phyloP scores from a whole-genome alignment of 208 protist species.

The Porcisia hertigi region DNA sequence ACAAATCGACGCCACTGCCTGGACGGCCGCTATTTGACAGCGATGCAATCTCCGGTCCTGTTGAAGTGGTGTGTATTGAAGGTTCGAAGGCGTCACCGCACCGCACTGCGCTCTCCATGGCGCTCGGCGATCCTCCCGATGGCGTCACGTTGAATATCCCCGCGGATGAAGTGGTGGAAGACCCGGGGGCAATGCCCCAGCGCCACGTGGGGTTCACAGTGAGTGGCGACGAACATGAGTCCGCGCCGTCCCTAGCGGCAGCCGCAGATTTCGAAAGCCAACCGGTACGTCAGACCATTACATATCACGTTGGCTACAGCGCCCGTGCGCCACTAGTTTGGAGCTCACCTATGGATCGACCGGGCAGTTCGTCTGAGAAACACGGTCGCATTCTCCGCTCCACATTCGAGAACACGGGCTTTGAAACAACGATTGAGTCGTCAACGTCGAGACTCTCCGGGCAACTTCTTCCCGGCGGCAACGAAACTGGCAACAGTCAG shows the following conservation, averaged over 20 bases:
- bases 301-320: slow-evolving; percentile 13
- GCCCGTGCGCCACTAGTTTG: slow-evolving; percentile 14
- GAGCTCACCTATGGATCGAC: neutral
- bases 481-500: slow-evolving; percentile 10
- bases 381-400: neutral
- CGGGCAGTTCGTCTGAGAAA: neutral
- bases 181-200: neutral
- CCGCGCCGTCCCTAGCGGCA: neutral
- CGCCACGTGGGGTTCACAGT: slow-evolving; percentile 10
- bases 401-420: neutral
- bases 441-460: neutral
- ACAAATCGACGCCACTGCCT: neutral
- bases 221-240: neutral
- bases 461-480: neutral
- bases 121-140: neutral
- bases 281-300: neutral
- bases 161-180: neutral
- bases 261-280: neutral
- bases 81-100: neutral
- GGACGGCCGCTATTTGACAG: neutral
- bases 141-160: neutral
- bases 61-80: neutral
- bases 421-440: neutral
- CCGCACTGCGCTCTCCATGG: neutral
- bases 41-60: neutral